phyloP scores from a whole-genome alignment of 2,329 filamentous ascomycete genomes.

The Xylariaceae sp. region DNA sequence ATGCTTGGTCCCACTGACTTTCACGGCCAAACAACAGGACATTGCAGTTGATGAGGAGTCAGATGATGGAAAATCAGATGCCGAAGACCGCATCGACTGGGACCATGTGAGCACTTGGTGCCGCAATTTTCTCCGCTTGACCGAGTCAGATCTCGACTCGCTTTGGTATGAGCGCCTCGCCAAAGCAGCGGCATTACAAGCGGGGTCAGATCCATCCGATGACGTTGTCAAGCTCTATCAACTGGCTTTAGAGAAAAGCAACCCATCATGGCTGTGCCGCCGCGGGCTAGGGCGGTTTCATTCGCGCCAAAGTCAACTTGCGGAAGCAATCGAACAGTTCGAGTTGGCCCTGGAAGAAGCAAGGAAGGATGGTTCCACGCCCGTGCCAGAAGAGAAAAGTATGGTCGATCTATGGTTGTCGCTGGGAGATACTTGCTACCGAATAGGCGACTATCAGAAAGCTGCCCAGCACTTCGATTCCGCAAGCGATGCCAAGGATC shows the following conservation, averaged over 20 bases:
- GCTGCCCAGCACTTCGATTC: constrained; percentile 7
- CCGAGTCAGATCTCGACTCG: constrained; percentile 17
- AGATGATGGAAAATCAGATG: background rate
- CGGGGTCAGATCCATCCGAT: background rate
- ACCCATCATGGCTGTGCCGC: constrained; percentile 19
- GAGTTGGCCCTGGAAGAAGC: constrained; percentile 10
- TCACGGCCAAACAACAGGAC: background rate
- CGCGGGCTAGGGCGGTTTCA: constrained; percentile 9
- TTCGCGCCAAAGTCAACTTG: constrained; percentile 1
- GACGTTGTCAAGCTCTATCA: constrained; percentile 9
- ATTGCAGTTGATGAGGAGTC: background rate
- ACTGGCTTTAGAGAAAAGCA: constrained; percentile 13
- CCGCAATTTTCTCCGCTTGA: constrained; percentile 9
- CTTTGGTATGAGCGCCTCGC: constrained; percentile 25
- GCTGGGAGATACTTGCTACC: constrained; percentile 9
- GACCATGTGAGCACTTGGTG: constrained; percentile 15
- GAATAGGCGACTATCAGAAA: background rate
- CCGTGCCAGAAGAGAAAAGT: constrained; percentile 13
- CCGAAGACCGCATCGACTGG: constrained; percentile 7
- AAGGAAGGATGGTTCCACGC: constrained; percentile 7
- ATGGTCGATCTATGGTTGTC: constrained; percentile 14
- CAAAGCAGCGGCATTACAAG: background rate
- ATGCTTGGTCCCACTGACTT: background rate
- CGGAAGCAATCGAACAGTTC: constrained; percentile 7
- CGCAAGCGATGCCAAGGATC: constrained; percentile 4